Conservation (phyloP, 1,284 basidiomycete species). For the Ustilago nuda region DNA sequence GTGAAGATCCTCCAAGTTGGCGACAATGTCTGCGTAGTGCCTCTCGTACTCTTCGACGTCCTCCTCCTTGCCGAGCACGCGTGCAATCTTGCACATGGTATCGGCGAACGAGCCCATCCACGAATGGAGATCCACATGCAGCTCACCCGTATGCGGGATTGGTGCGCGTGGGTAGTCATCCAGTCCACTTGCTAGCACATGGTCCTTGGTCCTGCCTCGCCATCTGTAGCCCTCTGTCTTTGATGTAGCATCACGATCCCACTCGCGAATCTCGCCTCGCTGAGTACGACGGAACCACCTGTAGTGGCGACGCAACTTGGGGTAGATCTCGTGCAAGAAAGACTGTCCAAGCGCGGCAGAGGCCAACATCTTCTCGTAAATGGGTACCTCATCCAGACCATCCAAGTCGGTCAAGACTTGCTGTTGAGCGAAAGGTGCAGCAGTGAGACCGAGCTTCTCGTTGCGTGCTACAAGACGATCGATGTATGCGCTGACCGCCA, state of each 20-base stretch:
- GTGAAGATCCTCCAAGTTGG: slow-evolving; percentile 91
- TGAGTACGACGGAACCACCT: slow-evolving; percentile 95
- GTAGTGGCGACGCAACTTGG: slow-evolving; percentile 86
- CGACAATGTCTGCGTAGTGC: slow-evolving; percentile 82
- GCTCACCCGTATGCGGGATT: slow-evolving; percentile 85
- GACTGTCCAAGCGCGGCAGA: slow-evolving; percentile 73
- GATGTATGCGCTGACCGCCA: slow-evolving; percentile 89
- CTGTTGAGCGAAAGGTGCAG: slow-evolving; percentile 21
- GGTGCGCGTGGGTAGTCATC: slow-evolving; percentile 90
- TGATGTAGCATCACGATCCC: slow-evolving; percentile 82
- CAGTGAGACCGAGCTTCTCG: slow-evolving; percentile 30
- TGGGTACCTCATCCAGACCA: slow-evolving; percentile 22
- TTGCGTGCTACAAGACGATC: slow-evolving; percentile 74
- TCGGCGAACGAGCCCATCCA: slow-evolving; percentile 84
- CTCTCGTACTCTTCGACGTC: slow-evolving; percentile 80
- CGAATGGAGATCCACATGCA: slow-evolving; percentile 89
- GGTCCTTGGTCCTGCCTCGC: slow-evolving; percentile 86
- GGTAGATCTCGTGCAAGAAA: slow-evolving; percentile 84
- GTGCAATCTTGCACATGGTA: slow-evolving; percentile 63
- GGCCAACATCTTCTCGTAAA: slow-evolving; percentile 35
- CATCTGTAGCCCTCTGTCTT: slow-evolving; percentile 89
- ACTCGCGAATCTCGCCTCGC: slow-evolving; percentile 85
- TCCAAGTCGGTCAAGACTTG: slow-evolving; percentile 16
- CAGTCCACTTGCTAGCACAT: slow-evolving; percentile 91
- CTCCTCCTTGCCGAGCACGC: slow-evolving; percentile 78